These are phyloP conservation scores for Talaromyces sp. DNA, from an alignment of 2,329 filamentous ascomycete genomes.

Conservation along the genomic window DNA sequence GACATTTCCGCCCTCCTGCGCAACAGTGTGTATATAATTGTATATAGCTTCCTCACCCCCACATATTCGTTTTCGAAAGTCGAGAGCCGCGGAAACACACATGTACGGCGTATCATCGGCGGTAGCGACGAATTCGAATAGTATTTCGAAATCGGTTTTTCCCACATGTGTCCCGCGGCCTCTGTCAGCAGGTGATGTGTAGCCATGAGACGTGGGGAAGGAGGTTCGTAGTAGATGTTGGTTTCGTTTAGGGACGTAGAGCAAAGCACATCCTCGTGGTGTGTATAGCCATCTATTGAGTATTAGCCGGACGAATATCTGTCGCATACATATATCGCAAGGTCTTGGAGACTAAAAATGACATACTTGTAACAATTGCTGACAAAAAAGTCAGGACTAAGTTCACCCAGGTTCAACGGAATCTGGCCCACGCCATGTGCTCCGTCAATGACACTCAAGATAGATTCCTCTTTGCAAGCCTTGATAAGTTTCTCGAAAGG, in stretches of 20 bases:
- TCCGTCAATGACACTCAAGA: conserved; percentile 76
- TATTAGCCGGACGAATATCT: not conserved
- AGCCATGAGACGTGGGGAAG: conserved; percentile 78
- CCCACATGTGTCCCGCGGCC: conserved; percentile 40
- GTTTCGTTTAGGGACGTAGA: conserved; percentile 74
- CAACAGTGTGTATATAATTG: conserved; percentile 61
- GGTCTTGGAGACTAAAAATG: not conserved
- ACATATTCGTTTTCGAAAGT: conserved; percentile 65
- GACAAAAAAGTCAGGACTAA: conserved; percentile 82
- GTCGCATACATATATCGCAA: not conserved
- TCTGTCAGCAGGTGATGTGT: conserved; percentile 52
- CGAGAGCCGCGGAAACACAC: conserved; percentile 67
- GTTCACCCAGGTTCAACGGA: conserved; percentile 60
- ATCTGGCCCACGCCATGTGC: conserved; percentile 84
- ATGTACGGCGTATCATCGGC: conserved; percentile 69
- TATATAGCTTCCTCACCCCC: conserved; percentile 71
- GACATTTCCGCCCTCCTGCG: conserved; percentile 59
- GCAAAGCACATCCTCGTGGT: conserved; percentile 74
- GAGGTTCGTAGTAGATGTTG: conserved; percentile 72
- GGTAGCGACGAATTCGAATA: conserved; percentile 77
- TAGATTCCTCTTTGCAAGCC: conserved; percentile 62
- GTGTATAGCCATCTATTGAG: conserved; percentile 71
- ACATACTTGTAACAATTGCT: conserved; percentile 74
- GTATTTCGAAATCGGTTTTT: conserved; percentile 62
- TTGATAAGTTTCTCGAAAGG: conserved; percentile 68